Percentiles rank a stretch among this genome's conserved stretches.
These are phyloP conservation scores for Aquilaria agallochum DNA, from an alignment of 441 rosid species.

Conservation along the genomic window DNA sequence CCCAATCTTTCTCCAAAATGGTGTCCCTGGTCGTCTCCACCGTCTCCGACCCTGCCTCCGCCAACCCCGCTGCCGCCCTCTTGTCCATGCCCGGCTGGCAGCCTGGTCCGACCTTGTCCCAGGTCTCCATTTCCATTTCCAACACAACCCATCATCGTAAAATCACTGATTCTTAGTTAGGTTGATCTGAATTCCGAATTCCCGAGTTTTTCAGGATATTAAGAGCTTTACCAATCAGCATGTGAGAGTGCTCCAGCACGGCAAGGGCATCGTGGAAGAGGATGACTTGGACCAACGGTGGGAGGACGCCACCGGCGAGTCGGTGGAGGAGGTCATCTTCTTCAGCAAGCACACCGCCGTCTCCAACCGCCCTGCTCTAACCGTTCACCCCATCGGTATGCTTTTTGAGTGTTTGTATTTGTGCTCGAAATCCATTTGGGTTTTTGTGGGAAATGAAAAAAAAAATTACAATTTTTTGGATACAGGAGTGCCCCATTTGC, in stretches of 20 bases:
- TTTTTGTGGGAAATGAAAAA: constrained; percentile 2
- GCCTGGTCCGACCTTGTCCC: constrained; percentile 32
- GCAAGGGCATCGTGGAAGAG: constrained; percentile 53
- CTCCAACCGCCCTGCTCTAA: constrained; percentile 75
- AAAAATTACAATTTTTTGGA: neutral
- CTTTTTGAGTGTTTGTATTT: neutral
- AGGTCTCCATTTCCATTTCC: constrained; percentile 25
- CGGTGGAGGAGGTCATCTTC: constrained; percentile 71
- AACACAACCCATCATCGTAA: neutral
- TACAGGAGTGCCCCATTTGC: constrained; percentile 76
- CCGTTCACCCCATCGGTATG: constrained; percentile 71
- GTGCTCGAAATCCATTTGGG: constrained; percentile 1
- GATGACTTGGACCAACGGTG: constrained; percentile 72
- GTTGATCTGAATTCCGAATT: neutral
- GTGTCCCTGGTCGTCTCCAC: constrained; percentile 76
- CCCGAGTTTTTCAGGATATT: constrained; percentile 31
- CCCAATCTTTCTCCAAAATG: constrained; percentile 25
- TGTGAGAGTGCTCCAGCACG: constrained; percentile 64
- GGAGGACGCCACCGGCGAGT: constrained; percentile 80
- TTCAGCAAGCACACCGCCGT: constrained; percentile 83
- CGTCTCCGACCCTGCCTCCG: constrained; percentile 71
- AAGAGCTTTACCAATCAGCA: constrained; percentile 45
- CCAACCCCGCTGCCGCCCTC: constrained; percentile 77
- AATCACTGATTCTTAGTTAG: neutral
- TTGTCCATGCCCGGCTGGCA: constrained; percentile 67